phyloP scores from a whole-genome alignment of 192 early-diverging fungal species.

The Rhizoclosmatium globosum region DNA sequence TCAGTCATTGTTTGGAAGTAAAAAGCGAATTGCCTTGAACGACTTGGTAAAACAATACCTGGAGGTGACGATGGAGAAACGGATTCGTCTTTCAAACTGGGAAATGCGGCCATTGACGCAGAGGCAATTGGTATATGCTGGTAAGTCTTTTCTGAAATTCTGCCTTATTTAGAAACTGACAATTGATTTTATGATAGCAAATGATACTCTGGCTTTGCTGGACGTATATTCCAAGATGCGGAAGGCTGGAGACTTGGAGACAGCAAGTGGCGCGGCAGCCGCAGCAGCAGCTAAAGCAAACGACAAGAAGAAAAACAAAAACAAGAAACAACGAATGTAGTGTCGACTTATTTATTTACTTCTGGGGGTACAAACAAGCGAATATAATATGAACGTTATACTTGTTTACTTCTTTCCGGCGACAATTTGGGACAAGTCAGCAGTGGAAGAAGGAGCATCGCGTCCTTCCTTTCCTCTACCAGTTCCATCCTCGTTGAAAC shows the following conservation, averaged over 20 bases:
- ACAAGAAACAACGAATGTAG: neutral
- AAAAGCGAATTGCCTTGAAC: slow-evolving; percentile 10
- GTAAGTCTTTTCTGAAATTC: neutral
- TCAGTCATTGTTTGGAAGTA: slow-evolving; percentile 4
- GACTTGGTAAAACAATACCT: slow-evolving; percentile 23
- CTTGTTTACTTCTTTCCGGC: neutral
- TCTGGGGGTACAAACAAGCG: neutral
- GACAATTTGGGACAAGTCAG: slow-evolving; percentile 22
- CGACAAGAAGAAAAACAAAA: neutral
- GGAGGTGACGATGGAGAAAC: slow-evolving; percentile 18
- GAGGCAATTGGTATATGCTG: slow-evolving; percentile 21
- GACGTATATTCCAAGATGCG: slow-evolving; percentile 7
- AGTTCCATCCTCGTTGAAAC: slow-evolving; percentile 51
- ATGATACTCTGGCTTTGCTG: slow-evolving; percentile 20
- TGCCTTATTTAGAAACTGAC: neutral
- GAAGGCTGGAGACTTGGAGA: slow-evolving; percentile 8
- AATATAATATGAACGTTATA: neutral
- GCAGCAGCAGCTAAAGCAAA: neutral
- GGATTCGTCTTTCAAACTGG: slow-evolving; percentile 26
- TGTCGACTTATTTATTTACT: neutral
- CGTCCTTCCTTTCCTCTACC: slow-evolving; percentile 59
- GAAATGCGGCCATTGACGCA: slow-evolving; percentile 28
- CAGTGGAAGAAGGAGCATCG: slow-evolving; percentile 38
- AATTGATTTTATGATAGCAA: neutral
- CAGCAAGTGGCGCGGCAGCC: neutral